Conservation (phyloP, 2,329 filamentous ascomycete species). For the Neofusicoccum laricinum region DNA sequence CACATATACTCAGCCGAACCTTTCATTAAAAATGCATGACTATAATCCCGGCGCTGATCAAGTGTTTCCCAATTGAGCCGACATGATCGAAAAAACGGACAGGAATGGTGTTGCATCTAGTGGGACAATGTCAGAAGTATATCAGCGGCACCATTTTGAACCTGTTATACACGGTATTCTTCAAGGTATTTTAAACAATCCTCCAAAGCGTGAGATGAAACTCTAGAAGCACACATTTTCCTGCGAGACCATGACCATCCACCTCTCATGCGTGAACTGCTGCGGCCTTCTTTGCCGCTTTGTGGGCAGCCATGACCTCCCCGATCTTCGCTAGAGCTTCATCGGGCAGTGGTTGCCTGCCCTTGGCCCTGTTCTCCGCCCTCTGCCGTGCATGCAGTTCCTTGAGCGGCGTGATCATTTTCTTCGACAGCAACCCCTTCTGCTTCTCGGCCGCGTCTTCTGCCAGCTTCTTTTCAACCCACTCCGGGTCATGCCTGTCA, state of each 20-base stretch:
- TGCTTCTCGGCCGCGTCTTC: slow-evolving; percentile 52
- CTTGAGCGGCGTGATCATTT: slow-evolving; percentile 48
- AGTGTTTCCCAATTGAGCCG: too few species aligned
- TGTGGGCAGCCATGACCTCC: slow-evolving; percentile 34
- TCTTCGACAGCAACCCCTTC: slow-evolving; percentile 27
- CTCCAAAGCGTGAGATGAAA: background rate
- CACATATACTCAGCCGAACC: too few species aligned
- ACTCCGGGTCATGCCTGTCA: slow-evolving; percentile 74
- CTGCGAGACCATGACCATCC: background rate
- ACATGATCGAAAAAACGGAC: too few species aligned
- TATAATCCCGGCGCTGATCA: too few species aligned
- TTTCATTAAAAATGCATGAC: too few species aligned
- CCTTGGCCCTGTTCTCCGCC: slow-evolving; percentile 22
- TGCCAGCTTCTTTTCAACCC: slow-evolving; percentile 61
- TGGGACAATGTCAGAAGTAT: background rate
- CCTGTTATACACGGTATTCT: background rate
- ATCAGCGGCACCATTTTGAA: background rate
- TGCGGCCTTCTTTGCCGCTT: slow-evolving; percentile 5
- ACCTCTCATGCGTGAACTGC: slow-evolving; percentile 10
- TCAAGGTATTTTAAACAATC: slow-evolving; percentile 14
- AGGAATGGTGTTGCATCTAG: background rate
- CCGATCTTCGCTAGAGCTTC: slow-evolving; percentile 43
- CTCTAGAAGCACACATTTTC: background rate
- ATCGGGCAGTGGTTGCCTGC: slow-evolving; percentile 34
- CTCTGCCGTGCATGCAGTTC: slow-evolving; percentile 34